Evolutionary conservation across 495 filamentous ascomycete species (phyloP).

Genomic region (Hypoxylon rickii): DNA sequence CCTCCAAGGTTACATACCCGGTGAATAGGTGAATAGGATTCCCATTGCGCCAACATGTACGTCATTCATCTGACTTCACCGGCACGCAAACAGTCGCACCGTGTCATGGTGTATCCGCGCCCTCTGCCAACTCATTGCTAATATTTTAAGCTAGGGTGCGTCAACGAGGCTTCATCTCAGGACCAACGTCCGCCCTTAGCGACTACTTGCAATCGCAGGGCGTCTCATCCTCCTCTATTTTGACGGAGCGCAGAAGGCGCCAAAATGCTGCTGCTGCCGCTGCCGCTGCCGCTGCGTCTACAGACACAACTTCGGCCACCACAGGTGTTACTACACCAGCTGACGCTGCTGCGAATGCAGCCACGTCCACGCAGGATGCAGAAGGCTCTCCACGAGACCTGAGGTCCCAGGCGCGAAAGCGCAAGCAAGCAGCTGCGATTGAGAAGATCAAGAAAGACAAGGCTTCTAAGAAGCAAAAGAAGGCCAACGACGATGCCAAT

Average conservation of each 20-base stretch:
- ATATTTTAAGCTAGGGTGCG: background rate
- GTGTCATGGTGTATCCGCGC: too few relatives aligned
- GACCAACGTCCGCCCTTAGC: conserved; percentile 71
- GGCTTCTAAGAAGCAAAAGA: conserved; percentile 66
- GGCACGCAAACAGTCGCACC: background rate
- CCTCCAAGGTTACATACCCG: too few relatives aligned
- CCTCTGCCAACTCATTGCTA: too few relatives aligned
- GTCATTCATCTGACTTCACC: background rate
- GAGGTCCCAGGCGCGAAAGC: conserved; percentile 41
- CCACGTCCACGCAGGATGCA: too few relatives aligned
- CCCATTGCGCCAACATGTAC: background rate
- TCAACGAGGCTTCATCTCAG: conserved; percentile 10
- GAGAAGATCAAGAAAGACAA: conserved; percentile 82
- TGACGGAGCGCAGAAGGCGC: conserved; percentile 60
- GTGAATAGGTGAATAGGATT: too few relatives aligned
- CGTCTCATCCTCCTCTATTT: conserved; percentile 82
- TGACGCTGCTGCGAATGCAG: background rate
- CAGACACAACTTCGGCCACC: conserved; percentile 2
- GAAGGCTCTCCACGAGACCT: conserved; percentile 36
- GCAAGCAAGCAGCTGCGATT: conserved; percentile 64
- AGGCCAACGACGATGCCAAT: conserved; percentile 42
- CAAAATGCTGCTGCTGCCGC: conserved; percentile 39
- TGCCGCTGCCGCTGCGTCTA: conserved; percentile 7
- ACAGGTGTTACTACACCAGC: conserved; percentile 36
- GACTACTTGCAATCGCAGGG: conserved; percentile 88